phyloP scores from a whole-genome alignment of 2,329 filamentous ascomycete species.

The Colletotrichum horii region DNA sequence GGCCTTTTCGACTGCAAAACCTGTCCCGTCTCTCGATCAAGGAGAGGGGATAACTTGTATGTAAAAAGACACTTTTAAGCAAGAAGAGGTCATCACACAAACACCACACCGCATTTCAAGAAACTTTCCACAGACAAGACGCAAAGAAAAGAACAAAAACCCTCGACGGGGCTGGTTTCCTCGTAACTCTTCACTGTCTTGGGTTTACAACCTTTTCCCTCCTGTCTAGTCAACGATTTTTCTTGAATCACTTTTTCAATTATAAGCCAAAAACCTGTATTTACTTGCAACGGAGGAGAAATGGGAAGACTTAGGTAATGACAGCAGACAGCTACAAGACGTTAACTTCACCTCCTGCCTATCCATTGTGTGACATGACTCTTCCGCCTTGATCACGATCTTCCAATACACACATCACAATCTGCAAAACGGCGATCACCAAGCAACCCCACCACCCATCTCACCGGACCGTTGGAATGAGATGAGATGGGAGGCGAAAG shows the following conservation, averaged over 20 bases:
- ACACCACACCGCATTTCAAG: constrained; percentile 4
- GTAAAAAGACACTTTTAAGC: not conserved
- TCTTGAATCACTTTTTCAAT: not conserved
- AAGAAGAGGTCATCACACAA: not conserved
- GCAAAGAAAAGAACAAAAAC: not conserved
- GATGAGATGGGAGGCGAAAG: not conserved
- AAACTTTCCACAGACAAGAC: not conserved
- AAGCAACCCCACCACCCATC: not conserved
- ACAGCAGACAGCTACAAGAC: constrained; percentile 15
- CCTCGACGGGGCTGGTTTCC: constrained; percentile 19
- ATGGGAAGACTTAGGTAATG: constrained; percentile 3
- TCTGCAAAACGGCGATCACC: not conserved
- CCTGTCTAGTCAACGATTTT: not conserved
- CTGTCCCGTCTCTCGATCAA: not conserved
- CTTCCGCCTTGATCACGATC: not conserved
- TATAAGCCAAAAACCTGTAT: not conserved
- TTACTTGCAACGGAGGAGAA: not conserved
- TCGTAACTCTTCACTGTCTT: constrained; percentile 2
- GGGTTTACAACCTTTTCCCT: not conserved
- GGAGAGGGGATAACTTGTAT: not conserved
- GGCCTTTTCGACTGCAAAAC: not conserved
- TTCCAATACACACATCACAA: not conserved
- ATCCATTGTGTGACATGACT: not conserved
- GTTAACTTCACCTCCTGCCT: not conserved
- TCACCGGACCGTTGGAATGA: not conserved